phyloP scores from a whole-genome alignment of 352 stramenopile species.

The Phytophthora palmivora region DNA sequence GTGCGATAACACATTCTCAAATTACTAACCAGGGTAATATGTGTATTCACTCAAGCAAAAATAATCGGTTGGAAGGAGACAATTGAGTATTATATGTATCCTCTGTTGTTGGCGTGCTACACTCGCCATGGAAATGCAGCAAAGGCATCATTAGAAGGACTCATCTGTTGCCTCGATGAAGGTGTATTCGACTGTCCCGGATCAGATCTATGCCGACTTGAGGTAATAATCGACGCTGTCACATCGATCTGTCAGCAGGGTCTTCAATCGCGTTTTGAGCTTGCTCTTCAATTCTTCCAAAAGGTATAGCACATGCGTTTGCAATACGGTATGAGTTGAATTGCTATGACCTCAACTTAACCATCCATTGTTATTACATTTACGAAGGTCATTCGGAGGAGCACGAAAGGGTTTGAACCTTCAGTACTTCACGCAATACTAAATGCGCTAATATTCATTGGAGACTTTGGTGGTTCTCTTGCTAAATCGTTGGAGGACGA shows the following conservation, averaged over 20 bases:
- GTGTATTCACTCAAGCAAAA: constrained; percentile 24
- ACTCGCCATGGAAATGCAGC: constrained; percentile 72
- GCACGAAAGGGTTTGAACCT: constrained; percentile 40
- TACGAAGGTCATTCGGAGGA: constrained; percentile 62
- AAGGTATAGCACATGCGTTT: constrained; percentile 45
- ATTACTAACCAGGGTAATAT: constrained; percentile 1
- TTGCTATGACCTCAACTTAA: no score
- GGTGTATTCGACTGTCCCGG: constrained; percentile 57
- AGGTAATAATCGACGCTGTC: constrained; percentile 67
- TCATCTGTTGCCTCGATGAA: constrained; percentile 70
- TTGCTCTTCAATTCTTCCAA: constrained; percentile 68
- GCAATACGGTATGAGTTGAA: background rate
- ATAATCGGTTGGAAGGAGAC: constrained; percentile 33
- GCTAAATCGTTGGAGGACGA: constrained; percentile 76
- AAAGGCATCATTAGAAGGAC: constrained; percentile 48
- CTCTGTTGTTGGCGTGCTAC: constrained; percentile 80
- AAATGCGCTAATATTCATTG: constrained; percentile 80
- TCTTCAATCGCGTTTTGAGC: constrained; percentile 69
- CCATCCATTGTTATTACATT: background rate
- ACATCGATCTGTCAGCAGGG: constrained; percentile 82
- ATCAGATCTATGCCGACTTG: constrained; percentile 52
- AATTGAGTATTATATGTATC: constrained; percentile 80
- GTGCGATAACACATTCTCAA: background rate
- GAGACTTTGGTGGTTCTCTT: constrained; percentile 70
- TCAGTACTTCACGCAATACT: constrained; percentile 69